Evolutionary conservation across 805 yeast genomes (phyloP).

Genomic region (Pachysolen tannophilus): DNA sequence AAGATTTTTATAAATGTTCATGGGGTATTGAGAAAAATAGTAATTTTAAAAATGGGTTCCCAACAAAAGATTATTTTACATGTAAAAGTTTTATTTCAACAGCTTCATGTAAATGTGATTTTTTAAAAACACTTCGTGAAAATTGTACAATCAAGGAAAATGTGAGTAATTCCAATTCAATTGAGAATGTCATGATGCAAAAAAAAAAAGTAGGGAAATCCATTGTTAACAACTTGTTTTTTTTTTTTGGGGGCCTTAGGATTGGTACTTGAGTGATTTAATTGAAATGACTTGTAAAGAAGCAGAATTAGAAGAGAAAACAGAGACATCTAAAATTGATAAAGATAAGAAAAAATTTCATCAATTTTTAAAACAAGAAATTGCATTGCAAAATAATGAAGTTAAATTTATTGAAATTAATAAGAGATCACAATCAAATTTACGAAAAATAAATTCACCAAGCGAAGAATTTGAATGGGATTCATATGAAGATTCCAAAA

Average conservation of each 20-base stretch:
- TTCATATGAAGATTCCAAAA: no score
- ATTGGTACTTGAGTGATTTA: constrained; percentile 1
- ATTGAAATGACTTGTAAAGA: neutral
- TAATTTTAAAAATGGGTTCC: neutral
- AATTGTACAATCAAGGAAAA: constrained; percentile 1
- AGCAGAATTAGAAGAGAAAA: neutral
- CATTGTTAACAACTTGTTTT: no score
- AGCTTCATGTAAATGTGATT: constrained; percentile 4
- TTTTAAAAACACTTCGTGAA: neutral
- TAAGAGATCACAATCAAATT: neutral
- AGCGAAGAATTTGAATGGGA: constrained; percentile 4
- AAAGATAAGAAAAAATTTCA: neutral
- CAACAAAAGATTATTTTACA: constrained; percentile 4
- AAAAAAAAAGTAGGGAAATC: no score
- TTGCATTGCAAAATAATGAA: neutral
- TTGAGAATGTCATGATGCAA: neutral
- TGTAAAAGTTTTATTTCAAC: constrained; percentile 4
- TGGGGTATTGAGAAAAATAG: constrained; percentile 1
- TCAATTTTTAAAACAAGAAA: neutral
- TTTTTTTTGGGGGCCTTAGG: no score
- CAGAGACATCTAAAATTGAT: neutral
- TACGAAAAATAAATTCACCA: neutral
- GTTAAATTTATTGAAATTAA: constrained; percentile 2
- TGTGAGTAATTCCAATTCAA: constrained; percentile 1
- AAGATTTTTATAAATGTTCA: constrained; percentile 2